Conservation (phyloP, 257 asterid species). For the Rubia yunnanensis region DNA sequence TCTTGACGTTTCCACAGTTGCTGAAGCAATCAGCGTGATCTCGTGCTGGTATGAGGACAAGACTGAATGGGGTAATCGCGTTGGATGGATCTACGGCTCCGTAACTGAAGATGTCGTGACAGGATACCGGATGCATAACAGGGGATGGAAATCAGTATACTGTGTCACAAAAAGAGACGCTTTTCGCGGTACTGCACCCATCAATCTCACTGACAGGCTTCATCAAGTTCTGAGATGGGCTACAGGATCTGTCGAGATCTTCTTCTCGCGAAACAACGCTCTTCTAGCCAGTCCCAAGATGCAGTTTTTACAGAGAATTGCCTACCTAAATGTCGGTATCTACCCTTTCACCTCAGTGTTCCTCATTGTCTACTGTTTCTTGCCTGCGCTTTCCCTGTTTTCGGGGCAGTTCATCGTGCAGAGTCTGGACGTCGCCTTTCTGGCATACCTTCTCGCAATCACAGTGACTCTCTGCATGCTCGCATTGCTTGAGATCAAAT, state of each 20-base stretch:
- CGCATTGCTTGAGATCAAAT: slow-evolving; percentile 73
- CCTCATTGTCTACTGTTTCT: slow-evolving; percentile 79
- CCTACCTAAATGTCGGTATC: slow-evolving; percentile 77
- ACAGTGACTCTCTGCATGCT: slow-evolving; percentile 51
- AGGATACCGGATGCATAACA: slow-evolving; percentile 80
- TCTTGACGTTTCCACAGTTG: slow-evolving; percentile 76
- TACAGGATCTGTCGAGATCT: slow-evolving; percentile 80
- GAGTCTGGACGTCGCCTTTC: slow-evolving; percentile 55
- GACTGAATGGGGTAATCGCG: slow-evolving; percentile 87
- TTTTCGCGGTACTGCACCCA: slow-evolving; percentile 86
- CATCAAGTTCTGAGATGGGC: slow-evolving; percentile 96
- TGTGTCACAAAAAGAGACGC: slow-evolving; percentile 86
- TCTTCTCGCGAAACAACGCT: slow-evolving; percentile 79
- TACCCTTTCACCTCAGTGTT: slow-evolving; percentile 76
- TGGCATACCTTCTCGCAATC: slow-evolving; percentile 57
- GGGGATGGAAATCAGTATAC: slow-evolving; percentile 79
- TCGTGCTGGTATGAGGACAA: slow-evolving; percentile 91
- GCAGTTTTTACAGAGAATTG: slow-evolving; percentile 65
- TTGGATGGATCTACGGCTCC: slow-evolving; percentile 88
- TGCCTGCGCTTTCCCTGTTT: slow-evolving; percentile 75
- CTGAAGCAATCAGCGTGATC: slow-evolving; percentile 81
- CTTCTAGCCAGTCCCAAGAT: slow-evolving; percentile 61
- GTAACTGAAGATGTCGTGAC: slow-evolving; percentile 89
- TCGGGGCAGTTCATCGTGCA: slow-evolving; percentile 78
- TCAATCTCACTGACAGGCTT: slow-evolving; percentile 75